Evolutionary conservation across 352 stramenopile genomes (phyloP), one percentile per base, ranked within the genome.

Genomic region (Aphanomyces stellatus): DNA sequence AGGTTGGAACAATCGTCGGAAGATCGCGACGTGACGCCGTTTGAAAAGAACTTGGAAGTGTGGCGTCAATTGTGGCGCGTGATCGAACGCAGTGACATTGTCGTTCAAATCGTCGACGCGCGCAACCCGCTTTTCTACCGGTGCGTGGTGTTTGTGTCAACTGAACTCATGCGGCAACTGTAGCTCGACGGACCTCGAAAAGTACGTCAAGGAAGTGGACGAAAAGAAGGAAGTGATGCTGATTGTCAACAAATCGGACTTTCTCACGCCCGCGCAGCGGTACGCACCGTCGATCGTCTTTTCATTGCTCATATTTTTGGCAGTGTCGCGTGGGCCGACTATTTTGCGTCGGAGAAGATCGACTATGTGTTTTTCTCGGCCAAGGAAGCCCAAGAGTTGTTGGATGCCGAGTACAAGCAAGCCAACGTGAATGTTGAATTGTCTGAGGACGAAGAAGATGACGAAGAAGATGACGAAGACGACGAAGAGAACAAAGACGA

Each of bases 31-130:
- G 95, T 99, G 31, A 99, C 97, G 19, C 98, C 98, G 19, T 99
- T 99, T 72, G 98, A 99, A 81, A 99, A 99, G 80, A 99, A 99
- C 77, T 63, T 99, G 42, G 95, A 99, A 70, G 97, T 99, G 28
- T 99, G 98, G 98, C 88, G 97, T 40, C 98, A 99, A 77, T 78
- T 99, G 6, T 99, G 98, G 98, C 87, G 98, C 35, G 97, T 99
- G 24, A 84, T 98, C 42, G 98, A 99, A 77, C 85, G 96, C 68
- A 98, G 90, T 78, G 89, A 99, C 61, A 87, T 99, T 53, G 87
- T 99, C 56, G 82, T 99, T 31, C 97, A 99, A 76, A 98, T 99
- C 42, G 95, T 99, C 2, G 97, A 99, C 75, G 96, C 95, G 6
- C 84, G 97, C 48, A 99, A 99, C 85, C 97, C 97, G 3, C 79